Evolutionary conservation across 2,329 filamentous ascomycete species (phyloP), one percentile per base, ranked within the genome.

Genomic region (Paraphaeosphaeria minitans): DNA sequence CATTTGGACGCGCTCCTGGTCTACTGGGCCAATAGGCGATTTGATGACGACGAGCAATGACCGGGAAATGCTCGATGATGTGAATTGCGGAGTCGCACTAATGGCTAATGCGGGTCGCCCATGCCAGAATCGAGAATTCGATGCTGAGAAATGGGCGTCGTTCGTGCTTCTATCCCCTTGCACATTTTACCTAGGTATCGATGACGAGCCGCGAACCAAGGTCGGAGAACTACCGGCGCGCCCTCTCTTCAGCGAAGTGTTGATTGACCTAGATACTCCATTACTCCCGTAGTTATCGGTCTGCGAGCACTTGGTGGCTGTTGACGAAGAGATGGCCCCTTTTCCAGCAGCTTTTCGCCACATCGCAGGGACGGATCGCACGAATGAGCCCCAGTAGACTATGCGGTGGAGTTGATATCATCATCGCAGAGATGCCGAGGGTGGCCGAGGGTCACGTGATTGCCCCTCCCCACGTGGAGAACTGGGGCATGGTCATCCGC

Each of bases 71-170:
- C 57, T 57, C 53, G 53, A 52, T 45, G 41, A 61, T 63, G 49
- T 55, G 61, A 51, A 59, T 49, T 67, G 65, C 66, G 66, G 64
- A 63, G 46, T 45, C 48, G 56, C 55, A 60, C 65, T 65, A 67
- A 59, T 29, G 22, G 33, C 21, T 56, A 56, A 68, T 61, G 61
- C 59, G 55, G 62, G 62, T 61, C 56, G 59, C 60, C 65, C 67
- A 69, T 41, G 56, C 60, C 63, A 70, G 52, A 56, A 62, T 68
- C 62, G 58, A 66, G 62, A 71, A 66, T 62, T 39, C 58, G 60
- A 68, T 71, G 69, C 66, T 70, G 65, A 68, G 57, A 56, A 68
- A 65, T 65, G 19, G 14, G 41, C 31, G 21, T 31, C 22, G 9
- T 47, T 19, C 39, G 35, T 24, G 31, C 24, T 37, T 19, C 19